A percentile compares a stretch with the other conserved stretches of the same genome.
phyloP scores from a whole-genome alignment of 2,329 filamentous ascomycete genomes.

The Pseudocercospora musae region DNA sequence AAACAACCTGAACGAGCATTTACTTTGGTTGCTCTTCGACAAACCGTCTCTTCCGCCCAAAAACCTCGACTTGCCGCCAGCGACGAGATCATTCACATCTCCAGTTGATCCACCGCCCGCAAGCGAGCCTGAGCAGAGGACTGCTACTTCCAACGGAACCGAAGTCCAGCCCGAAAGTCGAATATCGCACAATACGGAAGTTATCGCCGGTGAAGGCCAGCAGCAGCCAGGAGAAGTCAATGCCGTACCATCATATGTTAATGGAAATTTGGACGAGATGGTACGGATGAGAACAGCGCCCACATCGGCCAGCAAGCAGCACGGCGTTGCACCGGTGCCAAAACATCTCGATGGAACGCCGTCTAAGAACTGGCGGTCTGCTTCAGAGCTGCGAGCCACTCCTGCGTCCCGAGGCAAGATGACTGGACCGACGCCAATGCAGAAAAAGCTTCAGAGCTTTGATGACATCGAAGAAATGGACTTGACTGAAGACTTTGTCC shows the following conservation, averaged over 20 bases:
- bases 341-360: slow-evolving; percentile 12
- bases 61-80: slow-evolving; percentile 22
- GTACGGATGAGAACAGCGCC: slow-evolving; percentile 45
- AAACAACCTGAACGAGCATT: slow-evolving; percentile 48
- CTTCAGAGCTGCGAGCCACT: not conserved
- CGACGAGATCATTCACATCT: slow-evolving; percentile 15
- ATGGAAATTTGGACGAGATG: slow-evolving; percentile 35
- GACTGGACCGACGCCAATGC: slow-evolving; percentile 10
- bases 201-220: not conserved
- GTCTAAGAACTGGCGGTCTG: slow-evolving; percentile 4
- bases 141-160: not conserved
- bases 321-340: slow-evolving; percentile 23
- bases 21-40: slow-evolving; percentile 47
- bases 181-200: not conserved
- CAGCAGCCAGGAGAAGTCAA: not conserved
- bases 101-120: slow-evolving; percentile 6
- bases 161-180: not conserved
- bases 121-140: slow-evolving; percentile 6
- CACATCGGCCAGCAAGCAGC: slow-evolving; percentile 39
- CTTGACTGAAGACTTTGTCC: slow-evolving; percentile 31
- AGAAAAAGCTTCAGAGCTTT: slow-evolving; percentile 1
- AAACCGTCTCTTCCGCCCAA: slow-evolving; percentile 44
- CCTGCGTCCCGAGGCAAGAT: slow-evolving; percentile 3
- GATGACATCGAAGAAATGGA: slow-evolving; percentile 35
- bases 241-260: not conserved